A percentile compares a stretch with the other conserved stretches of the same genome.
Conservation (phyloP, 768 basidiomycete species). For the Rubroboletus pulcherrimus region DNA sequence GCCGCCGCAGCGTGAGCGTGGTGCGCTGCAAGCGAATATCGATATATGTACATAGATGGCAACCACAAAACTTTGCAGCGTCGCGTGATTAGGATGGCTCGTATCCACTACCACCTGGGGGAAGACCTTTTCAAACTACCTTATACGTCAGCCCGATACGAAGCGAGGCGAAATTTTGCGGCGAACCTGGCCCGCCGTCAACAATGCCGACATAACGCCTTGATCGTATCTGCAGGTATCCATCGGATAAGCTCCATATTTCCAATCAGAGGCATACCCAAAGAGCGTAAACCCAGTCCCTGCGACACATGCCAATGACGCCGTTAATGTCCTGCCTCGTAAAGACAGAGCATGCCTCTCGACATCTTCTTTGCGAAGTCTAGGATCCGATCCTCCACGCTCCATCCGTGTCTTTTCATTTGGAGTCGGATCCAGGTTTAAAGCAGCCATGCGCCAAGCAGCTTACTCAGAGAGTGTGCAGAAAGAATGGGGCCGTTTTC, state of each 20-base stretch:
- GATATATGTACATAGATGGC: constrained; percentile 48
- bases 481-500: background rate
- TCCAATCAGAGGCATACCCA: constrained; percentile 37
- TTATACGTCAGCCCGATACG: constrained; percentile 1
- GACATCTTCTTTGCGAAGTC: constrained; percentile 10
- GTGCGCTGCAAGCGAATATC: background rate
- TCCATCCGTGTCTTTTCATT: constrained; percentile 9
- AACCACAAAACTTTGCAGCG: constrained; percentile 56
- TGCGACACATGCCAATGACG: constrained; percentile 51
- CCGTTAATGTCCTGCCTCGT: constrained; percentile 41
- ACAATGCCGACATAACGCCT: constrained; percentile 65
- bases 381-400: background rate
- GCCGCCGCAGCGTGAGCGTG: background rate
- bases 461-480: background rate
- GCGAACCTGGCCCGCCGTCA: constrained; percentile 50
- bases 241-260: background rate
- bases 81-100: constrained; percentile 42
- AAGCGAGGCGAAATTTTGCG: background rate
- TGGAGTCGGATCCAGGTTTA: background rate
- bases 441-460: constrained; percentile 3
- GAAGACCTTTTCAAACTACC: constrained; percentile 54
- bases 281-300: constrained; percentile 62
- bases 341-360: constrained; percentile 13
- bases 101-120: constrained; percentile 47
- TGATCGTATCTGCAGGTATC: constrained; percentile 52